Base-by-base conservation (phyloP, 352 stramenopile genomes). In the Albugo laibachii region DNA sequence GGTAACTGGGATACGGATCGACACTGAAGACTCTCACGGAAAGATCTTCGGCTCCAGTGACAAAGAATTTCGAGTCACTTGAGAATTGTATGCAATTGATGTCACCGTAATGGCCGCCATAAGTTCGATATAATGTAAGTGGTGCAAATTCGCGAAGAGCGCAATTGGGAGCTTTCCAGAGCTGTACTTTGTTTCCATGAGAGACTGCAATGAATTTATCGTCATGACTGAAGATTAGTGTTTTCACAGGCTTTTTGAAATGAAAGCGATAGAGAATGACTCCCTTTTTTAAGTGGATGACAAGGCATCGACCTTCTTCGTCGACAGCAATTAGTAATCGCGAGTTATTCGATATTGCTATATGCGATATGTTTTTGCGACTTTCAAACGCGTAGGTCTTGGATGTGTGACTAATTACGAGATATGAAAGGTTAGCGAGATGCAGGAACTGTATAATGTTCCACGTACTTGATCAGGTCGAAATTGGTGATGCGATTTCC, bases 401-500 rank as follows among this genome's bases (percentile, higher is more conserved):
- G 41, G 73, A 87, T 37, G 76, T 83, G 57, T 92, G 79, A 55
- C 79, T 92, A 73, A 54, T 40, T 69, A 69, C 36, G 66, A 41
- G 16, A 12, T 14, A 49, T n/a, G n/a, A n/a, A 50, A n/a, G 53
- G 8, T 45, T 35, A 61, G 13, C 36, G 1, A 46, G 11, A 24
- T 20, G 13, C 16, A 27, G 38, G 16, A 43, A 43, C 3, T 19
- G 3, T 19, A 8, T 24, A 3, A 24, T 43, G 16, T 19, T 10
- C 3, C 38, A 79, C 73, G 61, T 48, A 93, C 80, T 92, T 85
- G 65, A 89, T 77, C 60, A 97, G 69, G 54, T 97, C 87, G 57
- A 96, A 95, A 54, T 93, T 75, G 19, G 83, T 93, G 58, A 97
- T 92, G 54, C 88, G 83, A 64, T 96, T 97, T 43, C 88, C 83